Evolutionary conservation across 495 filamentous ascomycete species (phyloP).

Genomic region (Penicillium pancosmium): DNA sequence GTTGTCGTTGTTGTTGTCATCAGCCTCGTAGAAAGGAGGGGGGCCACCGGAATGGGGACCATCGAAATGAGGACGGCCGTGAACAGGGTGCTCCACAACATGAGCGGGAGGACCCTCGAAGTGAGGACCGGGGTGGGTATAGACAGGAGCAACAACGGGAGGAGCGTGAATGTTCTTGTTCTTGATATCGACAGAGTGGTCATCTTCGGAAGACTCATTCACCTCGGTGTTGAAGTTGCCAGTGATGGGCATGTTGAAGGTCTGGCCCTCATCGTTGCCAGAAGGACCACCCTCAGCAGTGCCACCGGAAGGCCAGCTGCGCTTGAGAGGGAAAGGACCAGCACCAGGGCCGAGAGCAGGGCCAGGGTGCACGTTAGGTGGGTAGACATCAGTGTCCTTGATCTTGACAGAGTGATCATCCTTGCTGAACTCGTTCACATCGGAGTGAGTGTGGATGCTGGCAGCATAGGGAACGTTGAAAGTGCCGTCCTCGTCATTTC

Average conservation of each 20-base stretch:
- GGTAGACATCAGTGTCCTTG: constrained; percentile 27
- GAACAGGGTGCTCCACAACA: too few species aligned
- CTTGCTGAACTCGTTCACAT: constrained; percentile 29
- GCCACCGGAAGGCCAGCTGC: constrained; percentile 16
- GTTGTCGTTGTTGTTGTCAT: neutral
- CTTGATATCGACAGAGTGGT: constrained; percentile 34
- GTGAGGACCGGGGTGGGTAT: neutral
- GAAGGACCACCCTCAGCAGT: constrained; percentile 29
- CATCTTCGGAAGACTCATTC: constrained; percentile 29
- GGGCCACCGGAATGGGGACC: neutral
- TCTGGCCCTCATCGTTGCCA: constrained; percentile 36
- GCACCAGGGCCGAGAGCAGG: constrained; percentile 18
- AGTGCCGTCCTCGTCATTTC: constrained; percentile 23
- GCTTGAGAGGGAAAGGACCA: constrained; percentile 25
- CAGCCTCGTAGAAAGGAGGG: neutral
- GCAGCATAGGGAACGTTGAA: constrained; percentile 20
- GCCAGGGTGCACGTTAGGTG: constrained; percentile 2
- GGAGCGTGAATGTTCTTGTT: constrained; percentile 21
- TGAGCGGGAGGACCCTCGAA: neutral
- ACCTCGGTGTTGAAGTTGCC: constrained; percentile 23
- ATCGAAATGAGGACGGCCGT: neutral
- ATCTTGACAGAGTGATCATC: constrained; percentile 35
- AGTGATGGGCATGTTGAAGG: constrained; percentile 25
- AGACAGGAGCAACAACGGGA: constrained; percentile 5
- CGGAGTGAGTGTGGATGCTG: constrained; percentile 22